Percentiles rank a stretch among this genome's conserved stretches.
These are phyloP conservation scores for Spergularia bocconei DNA, from an alignment of 148 eudicot species.

Conservation along the genomic window DNA sequence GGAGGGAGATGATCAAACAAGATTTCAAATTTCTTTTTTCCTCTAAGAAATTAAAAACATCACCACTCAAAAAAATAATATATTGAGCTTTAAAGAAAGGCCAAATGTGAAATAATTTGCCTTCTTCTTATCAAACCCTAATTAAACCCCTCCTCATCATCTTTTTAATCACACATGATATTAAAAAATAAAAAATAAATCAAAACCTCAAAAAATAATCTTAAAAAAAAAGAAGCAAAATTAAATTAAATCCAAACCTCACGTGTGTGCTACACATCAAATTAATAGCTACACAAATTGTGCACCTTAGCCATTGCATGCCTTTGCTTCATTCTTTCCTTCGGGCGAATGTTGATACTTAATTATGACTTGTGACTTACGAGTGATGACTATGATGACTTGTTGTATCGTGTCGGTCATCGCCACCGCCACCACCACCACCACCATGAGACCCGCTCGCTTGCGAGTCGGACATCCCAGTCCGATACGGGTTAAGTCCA, in stretches of 20 bases:
- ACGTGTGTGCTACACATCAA: slow-evolving; percentile 34
- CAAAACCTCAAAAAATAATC: slow-evolving; percentile 19
- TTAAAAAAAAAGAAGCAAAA: neutral
- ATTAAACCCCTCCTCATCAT: slow-evolving; percentile 23
- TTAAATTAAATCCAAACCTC: slow-evolving; percentile 28
- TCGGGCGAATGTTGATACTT: neutral
- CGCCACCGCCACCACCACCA: slow-evolving; percentile 23
- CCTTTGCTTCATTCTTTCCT: neutral
- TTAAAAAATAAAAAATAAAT: slow-evolving; percentile 16
- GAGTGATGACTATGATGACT: slow-evolving; percentile 60
- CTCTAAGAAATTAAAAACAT: slow-evolving; percentile 2
- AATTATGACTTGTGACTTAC: slow-evolving; percentile 4
- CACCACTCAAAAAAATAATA: slow-evolving; percentile 25
- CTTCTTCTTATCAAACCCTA: slow-evolving; percentile 31
- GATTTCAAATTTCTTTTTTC: neutral
- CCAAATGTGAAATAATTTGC: slow-evolving; percentile 24
- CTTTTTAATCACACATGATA: slow-evolving; percentile 26
- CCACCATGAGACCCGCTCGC: slow-evolving; percentile 66
- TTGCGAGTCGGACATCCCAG: slow-evolving; percentile 58
- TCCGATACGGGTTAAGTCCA: slow-evolving; percentile 54
- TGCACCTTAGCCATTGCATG: neutral
- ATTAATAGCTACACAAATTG: slow-evolving; percentile 28
- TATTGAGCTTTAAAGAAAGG: neutral
- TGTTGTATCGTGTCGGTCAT: slow-evolving; percentile 51
- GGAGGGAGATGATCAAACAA: slow-evolving; percentile 18